A percentile compares a stretch with the other conserved stretches of the same genome.
These are phyloP conservation scores for Tetrapyrgos nigripes DNA, from an alignment of 1,284 basidiomycete genomes.

Conservation along the genomic window DNA sequence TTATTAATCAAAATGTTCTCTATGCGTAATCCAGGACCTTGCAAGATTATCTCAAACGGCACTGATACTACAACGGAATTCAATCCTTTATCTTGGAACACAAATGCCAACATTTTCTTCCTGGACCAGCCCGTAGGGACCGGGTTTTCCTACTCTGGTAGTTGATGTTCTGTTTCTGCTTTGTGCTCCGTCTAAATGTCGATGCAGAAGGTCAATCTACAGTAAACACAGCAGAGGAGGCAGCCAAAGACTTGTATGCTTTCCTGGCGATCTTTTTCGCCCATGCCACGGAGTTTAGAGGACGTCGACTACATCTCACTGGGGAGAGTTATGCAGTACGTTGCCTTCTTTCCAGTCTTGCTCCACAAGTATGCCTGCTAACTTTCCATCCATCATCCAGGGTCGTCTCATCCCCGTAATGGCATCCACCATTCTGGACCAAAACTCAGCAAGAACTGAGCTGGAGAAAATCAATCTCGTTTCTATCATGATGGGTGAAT, in stretches of 20 bases:
- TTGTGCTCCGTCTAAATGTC: not conserved
- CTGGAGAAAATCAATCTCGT: slow-evolving; percentile 79
- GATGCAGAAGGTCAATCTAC: slow-evolving; percentile 36
- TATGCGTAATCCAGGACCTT: slow-evolving; percentile 35
- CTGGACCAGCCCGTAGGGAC: slow-evolving; percentile 76
- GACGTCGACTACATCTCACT: slow-evolving; percentile 76
- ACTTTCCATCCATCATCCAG: slow-evolving; percentile 36
- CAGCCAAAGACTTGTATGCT: slow-evolving; percentile 70
- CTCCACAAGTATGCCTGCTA: slow-evolving; percentile 9
- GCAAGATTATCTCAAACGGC: slow-evolving; percentile 29
- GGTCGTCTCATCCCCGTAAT: slow-evolving; percentile 88
- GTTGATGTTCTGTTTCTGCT: not conserved
- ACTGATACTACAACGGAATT: slow-evolving; percentile 45
- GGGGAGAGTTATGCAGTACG: slow-evolving; percentile 74
- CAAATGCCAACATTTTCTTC: slow-evolving; percentile 70
- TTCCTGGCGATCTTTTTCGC: slow-evolving; percentile 80
- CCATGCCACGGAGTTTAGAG: slow-evolving; percentile 70
- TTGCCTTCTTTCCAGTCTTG: not conserved
- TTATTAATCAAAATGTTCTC: not conserved
- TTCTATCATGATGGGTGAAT: slow-evolving; percentile 78
- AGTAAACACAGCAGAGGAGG: slow-evolving; percentile 64
- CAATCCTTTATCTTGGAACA: slow-evolving; percentile 70
- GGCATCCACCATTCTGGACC: slow-evolving; percentile 81
- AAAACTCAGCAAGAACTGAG: slow-evolving; percentile 68
- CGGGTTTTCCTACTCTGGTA: slow-evolving; percentile 71